These are phyloP conservation scores for Ambrosia artemisiifolia DNA, from an alignment of 129 eudicot species.

Conservation along the genomic window DNA sequence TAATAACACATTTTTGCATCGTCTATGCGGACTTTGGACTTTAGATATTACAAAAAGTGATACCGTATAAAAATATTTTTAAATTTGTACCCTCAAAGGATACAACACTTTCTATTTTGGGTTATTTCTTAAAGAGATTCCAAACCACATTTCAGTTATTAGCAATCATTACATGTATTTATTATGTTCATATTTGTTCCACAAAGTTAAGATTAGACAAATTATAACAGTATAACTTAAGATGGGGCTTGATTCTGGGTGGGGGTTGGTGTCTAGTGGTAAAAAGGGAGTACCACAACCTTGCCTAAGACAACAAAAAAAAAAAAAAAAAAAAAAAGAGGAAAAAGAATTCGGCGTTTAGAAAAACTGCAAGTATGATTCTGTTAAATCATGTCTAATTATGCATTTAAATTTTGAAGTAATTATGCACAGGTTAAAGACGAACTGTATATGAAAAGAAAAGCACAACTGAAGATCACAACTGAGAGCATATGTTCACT, in stretches of 20 bases:
- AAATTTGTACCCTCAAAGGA: background rate
- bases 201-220: background rate
- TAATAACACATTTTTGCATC: too few species aligned
- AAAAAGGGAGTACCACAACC: too few species aligned
- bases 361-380: background rate
- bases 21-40: too few species aligned
- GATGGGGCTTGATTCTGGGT: background rate
- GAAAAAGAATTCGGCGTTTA: too few species aligned
- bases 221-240: background rate
- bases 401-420: background rate
- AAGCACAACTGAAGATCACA: conserved; percentile 67
- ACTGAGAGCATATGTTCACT: conserved; percentile 82
- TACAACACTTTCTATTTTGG: background rate
- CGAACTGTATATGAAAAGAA: conserved; percentile 66
- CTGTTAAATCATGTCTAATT: background rate
- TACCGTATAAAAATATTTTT: too few species aligned
- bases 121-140: background rate
- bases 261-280: too few species aligned
- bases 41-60: too few species aligned
- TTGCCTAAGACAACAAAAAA: too few species aligned
- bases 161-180: background rate
- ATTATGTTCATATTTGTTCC: background rate
- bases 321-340: too few species aligned
- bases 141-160: background rate
- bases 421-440: conserved; percentile 60